Evolutionary conservation across 2,329 filamentous ascomycete genomes (phyloP).

Genomic region (Epichloe amarillans): DNA sequence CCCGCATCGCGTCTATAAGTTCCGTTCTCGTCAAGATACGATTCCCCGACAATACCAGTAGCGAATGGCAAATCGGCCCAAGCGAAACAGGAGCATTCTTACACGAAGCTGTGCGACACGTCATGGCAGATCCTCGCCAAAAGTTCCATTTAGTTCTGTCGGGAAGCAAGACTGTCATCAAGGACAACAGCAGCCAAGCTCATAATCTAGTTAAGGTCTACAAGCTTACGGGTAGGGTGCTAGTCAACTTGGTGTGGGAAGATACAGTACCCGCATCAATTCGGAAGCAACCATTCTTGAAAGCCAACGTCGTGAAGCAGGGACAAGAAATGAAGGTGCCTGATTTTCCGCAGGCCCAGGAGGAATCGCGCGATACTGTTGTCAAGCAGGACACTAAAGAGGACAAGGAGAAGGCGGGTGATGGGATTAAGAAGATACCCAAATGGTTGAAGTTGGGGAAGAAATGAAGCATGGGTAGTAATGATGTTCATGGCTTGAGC

Average conservation of each 20-base stretch:
- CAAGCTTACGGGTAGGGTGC: slow-evolving; percentile 54
- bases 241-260: slow-evolving; percentile 68
- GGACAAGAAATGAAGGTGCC: slow-evolving; percentile 57
- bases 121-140: slow-evolving; percentile 52
- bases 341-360: slow-evolving; percentile 32
- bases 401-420: slow-evolving; percentile 24
- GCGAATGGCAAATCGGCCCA: slow-evolving; percentile 57
- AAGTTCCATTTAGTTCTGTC: slow-evolving; percentile 61
- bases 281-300: slow-evolving; percentile 46
- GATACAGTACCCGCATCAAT: slow-evolving; percentile 43
- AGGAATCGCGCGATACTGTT: slow-evolving; percentile 21
- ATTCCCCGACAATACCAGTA: slow-evolving; percentile 74
- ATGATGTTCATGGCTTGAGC: not conserved
- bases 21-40: slow-evolving; percentile 66
- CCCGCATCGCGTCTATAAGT: slow-evolving; percentile 51
- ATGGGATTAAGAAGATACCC: slow-evolving; percentile 37
- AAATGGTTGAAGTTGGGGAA: slow-evolving; percentile 66
- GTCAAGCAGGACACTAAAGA: slow-evolving; percentile 15
- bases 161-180: slow-evolving; percentile 36
- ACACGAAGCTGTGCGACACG: slow-evolving; percentile 58
- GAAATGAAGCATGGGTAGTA: slow-evolving; percentile 34
- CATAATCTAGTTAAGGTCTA: slow-evolving; percentile 59
- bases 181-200: slow-evolving; percentile 30
- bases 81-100: slow-evolving; percentile 57
- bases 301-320: slow-evolving; percentile 39